A percentile compares a stretch with the other conserved stretches of the same genome.
Evolutionary conservation across 2,329 filamentous ascomycete genomes (phyloP).

Genomic region (Colletotrichum ledebouriae): DNA sequence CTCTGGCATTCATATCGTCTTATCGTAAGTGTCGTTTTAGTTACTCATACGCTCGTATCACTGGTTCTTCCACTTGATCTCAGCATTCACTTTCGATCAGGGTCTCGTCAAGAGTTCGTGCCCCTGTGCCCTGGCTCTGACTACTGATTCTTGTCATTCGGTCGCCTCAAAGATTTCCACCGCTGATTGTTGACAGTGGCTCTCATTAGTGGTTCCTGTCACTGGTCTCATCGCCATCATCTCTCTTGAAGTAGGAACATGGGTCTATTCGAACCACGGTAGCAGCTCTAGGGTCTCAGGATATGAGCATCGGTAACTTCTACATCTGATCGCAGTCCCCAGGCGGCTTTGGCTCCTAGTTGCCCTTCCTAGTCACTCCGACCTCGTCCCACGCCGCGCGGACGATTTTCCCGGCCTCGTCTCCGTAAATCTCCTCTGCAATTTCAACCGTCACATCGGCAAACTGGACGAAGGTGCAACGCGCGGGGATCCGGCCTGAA

Average conservation of each 20-base stretch:
- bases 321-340: no score
- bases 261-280: neutral
- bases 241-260: neutral
- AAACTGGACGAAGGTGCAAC: constrained; percentile 62
- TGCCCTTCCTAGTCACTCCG: constrained; percentile 52
- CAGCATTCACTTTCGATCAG: no score
- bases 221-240: neutral
- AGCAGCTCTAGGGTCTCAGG: neutral
- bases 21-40: no score
- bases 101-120: no score
- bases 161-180: no score
- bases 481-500: constrained; percentile 56
- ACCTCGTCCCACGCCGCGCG: constrained; percentile 63
- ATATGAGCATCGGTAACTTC: neutral
- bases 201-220: neutral
- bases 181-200: no score
- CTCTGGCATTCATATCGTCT: no score
- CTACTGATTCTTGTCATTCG: no score
- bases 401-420: constrained; percentile 58
- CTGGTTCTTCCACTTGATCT: no score
- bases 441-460: constrained; percentile 62
- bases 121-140: no score
- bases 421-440: constrained; percentile 58
- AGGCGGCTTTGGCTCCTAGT: constrained; percentile 22
- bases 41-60: no score